phyloP scores from a whole-genome alignment of 2,329 filamentous ascomycete species.

The Penicillium sp. region DNA sequence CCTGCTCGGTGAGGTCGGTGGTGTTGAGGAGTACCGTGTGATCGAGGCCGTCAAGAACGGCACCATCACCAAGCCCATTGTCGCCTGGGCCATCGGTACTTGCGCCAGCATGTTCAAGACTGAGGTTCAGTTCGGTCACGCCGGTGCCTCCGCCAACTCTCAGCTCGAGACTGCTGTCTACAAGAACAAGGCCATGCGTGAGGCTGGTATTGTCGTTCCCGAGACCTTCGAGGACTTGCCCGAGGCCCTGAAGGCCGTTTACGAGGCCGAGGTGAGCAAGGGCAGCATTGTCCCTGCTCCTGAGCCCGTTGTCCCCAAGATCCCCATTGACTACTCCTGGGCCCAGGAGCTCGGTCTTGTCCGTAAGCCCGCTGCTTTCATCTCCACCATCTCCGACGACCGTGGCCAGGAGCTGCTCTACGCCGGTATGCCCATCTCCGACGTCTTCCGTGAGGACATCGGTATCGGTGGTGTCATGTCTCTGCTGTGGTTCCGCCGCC shows the following conservation, averaged over 20 bases:
- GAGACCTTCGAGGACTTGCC: slow-evolving; percentile 97
- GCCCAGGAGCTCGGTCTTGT: slow-evolving; percentile 98
- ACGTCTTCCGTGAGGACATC: slow-evolving; percentile 98
- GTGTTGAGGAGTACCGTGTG: slow-evolving; percentile 99
- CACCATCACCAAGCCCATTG: slow-evolving; percentile 94
- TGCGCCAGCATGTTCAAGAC: slow-evolving; percentile 99
- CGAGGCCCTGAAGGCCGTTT: slow-evolving; percentile 70
- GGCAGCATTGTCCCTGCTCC: slow-evolving; percentile 81
- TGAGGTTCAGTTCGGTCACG: slow-evolving; percentile 98
- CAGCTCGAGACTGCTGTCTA: slow-evolving; percentile 93
- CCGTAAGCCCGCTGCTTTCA: slow-evolving; percentile 99
- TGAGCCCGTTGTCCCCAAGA: slow-evolving; percentile 95
- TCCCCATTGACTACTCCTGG: slow-evolving; percentile 99
- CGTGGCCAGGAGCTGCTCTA: slow-evolving; percentile 99
- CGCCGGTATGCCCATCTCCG: slow-evolving; percentile 99
- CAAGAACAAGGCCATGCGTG: slow-evolving; percentile 97
- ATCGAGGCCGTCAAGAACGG: slow-evolving; percentile 97
- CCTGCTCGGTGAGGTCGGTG: slow-evolving; percentile 95
- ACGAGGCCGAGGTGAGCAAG: slow-evolving; percentile 80
- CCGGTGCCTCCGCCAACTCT: slow-evolving; percentile 98
- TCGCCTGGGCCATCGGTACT: slow-evolving; percentile 98
- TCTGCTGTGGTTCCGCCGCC: slow-evolving; percentile 97
- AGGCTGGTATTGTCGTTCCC: slow-evolving; percentile 91
- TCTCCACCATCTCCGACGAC: slow-evolving; percentile 99
- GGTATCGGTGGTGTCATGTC: slow-evolving; percentile 99